These are phyloP conservation scores for Parietaria judaica DNA, from an alignment of 306 rosid species.

Conservation along the genomic window DNA sequence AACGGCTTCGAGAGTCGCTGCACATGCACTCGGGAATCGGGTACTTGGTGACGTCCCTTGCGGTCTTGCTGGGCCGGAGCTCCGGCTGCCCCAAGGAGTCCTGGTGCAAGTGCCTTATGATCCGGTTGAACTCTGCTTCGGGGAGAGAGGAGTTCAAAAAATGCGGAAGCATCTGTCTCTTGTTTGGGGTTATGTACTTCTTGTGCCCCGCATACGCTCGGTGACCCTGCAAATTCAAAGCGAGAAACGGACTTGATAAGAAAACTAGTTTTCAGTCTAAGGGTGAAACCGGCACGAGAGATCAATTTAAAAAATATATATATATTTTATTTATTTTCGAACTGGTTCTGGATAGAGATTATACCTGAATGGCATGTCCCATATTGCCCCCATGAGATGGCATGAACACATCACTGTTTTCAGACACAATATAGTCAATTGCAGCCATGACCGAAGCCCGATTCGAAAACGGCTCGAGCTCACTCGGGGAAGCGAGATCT, in stretches of 20 bases:
- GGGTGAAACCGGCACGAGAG: not conserved
- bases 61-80: slow-evolving; percentile 42
- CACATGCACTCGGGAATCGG: slow-evolving; percentile 92
- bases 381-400: slow-evolving; percentile 99
- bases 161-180: slow-evolving; percentile 80
- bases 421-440: slow-evolving; percentile 76
- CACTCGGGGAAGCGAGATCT: slow-evolving; percentile 70
- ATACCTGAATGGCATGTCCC: slow-evolving; percentile 96
- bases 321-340: too few species aligned
- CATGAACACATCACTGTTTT: slow-evolving; percentile 92
- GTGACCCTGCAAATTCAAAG: slow-evolving; percentile 54
- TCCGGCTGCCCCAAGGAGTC: slow-evolving; percentile 87
- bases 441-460: slow-evolving; percentile 95
- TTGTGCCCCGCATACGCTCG: slow-evolving; percentile 85
- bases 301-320: not conserved
- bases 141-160: slow-evolving; percentile 58
- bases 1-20: slow-evolving; percentile 29
- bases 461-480: slow-evolving; percentile 56
- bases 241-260: slow-evolving; percentile 13
- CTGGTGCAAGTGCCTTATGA: slow-evolving; percentile 59
- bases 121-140: slow-evolving; percentile 55
- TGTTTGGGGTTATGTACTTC: slow-evolving; percentile 92
- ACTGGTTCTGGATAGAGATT: not conserved
- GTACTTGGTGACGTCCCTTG: slow-evolving; percentile 86
- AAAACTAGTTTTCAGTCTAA: not conserved